Evolutionary conservation across 1,284 basidiomycete species (phyloP).

Genomic region (Moesziomyces sp.): DNA sequence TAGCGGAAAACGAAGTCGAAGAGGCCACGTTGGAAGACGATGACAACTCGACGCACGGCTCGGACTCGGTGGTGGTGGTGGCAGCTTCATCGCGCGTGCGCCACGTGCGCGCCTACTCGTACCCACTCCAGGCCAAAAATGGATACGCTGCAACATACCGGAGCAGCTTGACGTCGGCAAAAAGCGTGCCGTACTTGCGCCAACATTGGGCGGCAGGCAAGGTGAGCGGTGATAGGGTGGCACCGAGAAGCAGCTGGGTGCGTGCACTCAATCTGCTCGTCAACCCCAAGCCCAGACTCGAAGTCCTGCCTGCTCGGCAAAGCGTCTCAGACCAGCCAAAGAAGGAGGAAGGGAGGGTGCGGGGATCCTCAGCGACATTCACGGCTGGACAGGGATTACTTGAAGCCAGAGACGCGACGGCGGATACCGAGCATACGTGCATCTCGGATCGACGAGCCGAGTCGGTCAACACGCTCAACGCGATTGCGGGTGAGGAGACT

Average conservation of each 20-base stretch:
- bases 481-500: too few species aligned
- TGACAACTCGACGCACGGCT: constrained; percentile 1
- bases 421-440: constrained; percentile 20
- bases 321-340: not conserved
- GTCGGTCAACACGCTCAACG: not conserved
- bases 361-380: not conserved
- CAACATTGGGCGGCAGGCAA: constrained; percentile 42
- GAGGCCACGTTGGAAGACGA: not conserved
- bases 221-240: constrained; percentile 32
- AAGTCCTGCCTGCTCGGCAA: constrained; percentile 25
- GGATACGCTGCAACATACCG: constrained; percentile 18
- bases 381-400: constrained; percentile 1
- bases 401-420: not conserved
- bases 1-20: not conserved
- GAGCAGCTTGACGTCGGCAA: constrained; percentile 10
- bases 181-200: constrained; percentile 30
- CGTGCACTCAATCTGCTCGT: constrained; percentile 33
- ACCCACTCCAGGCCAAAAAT: constrained; percentile 22
- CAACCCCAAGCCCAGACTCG: constrained; percentile 37
- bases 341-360: not conserved
- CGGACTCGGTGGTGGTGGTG: constrained; percentile 9
- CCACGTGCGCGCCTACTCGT: constrained; percentile 20
- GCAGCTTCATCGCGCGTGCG: not conserved
- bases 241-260: constrained; percentile 30
- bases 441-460: not conserved